A percentile compares a stretch with the other conserved stretches of the same genome.
phyloP scores from a whole-genome alignment of 2,329 filamentous ascomycete species.

The Biscogniauxia mediterranea region DNA sequence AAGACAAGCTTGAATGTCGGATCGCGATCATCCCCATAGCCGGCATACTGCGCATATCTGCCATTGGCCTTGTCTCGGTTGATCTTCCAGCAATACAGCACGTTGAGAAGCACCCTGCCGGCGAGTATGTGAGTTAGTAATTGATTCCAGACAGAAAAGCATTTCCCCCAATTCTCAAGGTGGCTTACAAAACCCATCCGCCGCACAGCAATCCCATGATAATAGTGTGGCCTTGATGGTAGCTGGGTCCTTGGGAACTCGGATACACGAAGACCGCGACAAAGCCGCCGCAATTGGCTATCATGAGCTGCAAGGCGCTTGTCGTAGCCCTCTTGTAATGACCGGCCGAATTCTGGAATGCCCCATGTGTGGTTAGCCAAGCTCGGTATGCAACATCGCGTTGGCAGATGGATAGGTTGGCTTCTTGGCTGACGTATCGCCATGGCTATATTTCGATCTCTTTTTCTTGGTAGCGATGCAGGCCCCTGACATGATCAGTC shows the following conservation, averaged over 20 bases:
- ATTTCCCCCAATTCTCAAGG: background rate
- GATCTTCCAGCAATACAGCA: conserved; percentile 61
- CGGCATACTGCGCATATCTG: conserved; percentile 56
- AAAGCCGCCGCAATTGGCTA: conserved; percentile 67
- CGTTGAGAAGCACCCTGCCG: conserved; percentile 55
- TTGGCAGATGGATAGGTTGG: too few species aligned
- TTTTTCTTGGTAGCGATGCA: background rate
- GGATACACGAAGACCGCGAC: conserved; percentile 65
- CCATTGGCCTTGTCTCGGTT: conserved; percentile 61
- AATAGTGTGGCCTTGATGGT: conserved; percentile 60
- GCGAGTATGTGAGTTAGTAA: conserved; percentile 15
- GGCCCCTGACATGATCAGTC: background rate
- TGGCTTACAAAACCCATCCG: conserved; percentile 62
- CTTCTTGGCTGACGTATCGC: background rate
- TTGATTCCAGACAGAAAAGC: background rate
- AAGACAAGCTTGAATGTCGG: conserved; percentile 61
- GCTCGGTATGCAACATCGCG: background rate
- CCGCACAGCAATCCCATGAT: conserved; percentile 58
- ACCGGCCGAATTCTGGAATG: conserved; percentile 54
- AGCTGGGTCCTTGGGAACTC: conserved; percentile 53
- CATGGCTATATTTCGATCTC: background rate
- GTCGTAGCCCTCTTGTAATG: conserved; percentile 71
- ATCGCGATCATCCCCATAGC: conserved; percentile 61
- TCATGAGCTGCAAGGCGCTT: conserved; percentile 61
- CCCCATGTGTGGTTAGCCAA: conserved; percentile 9